Percentiles rank a stretch among this genome's conserved stretches.
Evolutionary conservation across 495 filamentous ascomycete genomes (phyloP).

Genomic region (Hypoxylon fragiforme): DNA sequence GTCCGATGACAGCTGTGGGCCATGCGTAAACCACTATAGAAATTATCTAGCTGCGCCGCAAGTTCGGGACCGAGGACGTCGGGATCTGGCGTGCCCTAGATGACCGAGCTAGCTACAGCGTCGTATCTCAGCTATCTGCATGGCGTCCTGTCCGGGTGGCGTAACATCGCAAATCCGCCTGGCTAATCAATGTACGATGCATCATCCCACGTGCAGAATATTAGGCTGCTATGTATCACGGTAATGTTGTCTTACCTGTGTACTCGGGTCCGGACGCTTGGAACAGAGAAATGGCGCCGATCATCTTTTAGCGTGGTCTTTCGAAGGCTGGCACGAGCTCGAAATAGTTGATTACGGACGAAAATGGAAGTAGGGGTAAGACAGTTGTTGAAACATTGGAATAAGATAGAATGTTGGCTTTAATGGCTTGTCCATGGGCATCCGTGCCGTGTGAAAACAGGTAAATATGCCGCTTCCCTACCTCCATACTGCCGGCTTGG

Average conservation of each 20-base stretch:
- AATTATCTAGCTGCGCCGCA: constrained; percentile 15
- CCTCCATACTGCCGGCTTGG: too few species aligned
- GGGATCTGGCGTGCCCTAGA: constrained; percentile 1
- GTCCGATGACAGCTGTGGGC: neutral
- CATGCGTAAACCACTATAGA: neutral
- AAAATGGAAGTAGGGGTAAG: neutral
- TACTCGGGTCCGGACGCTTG: constrained; percentile 1
- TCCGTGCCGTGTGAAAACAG: too few species aligned
- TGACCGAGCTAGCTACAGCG: neutral
- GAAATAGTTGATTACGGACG: neutral
- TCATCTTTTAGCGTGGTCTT: too few species aligned
- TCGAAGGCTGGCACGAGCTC: too few species aligned
- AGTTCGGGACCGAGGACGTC: constrained; percentile 23
- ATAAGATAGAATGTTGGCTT: too few species aligned
- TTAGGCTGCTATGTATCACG: constrained; percentile 9
- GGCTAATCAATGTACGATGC: constrained; percentile 14
- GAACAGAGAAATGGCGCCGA: too few species aligned
- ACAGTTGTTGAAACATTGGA: too few species aligned
- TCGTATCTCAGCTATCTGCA: constrained; percentile 16
- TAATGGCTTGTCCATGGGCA: too few species aligned
- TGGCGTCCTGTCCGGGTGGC: neutral
- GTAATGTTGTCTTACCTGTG: constrained; percentile 1
- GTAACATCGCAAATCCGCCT: constrained; percentile 8
- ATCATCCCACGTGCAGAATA: constrained; percentile 19
- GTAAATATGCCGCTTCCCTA: too few species aligned